These are phyloP conservation scores for Mollisiaceae sp. DNA, from an alignment of 2,329 filamentous ascomycete species.

Conservation along the genomic window DNA sequence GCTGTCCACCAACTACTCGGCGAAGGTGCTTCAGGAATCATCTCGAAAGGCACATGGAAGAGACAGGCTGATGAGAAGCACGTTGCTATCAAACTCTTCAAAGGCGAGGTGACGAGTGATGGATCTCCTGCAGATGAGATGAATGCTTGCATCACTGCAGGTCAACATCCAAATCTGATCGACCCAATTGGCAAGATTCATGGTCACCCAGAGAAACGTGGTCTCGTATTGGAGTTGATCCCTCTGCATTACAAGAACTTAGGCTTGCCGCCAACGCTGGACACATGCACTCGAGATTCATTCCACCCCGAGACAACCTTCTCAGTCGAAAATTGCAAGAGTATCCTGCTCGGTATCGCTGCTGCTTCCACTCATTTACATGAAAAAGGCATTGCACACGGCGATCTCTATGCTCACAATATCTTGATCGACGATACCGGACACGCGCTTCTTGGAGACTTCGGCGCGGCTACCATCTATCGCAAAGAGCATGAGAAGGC, in stretches of 20 bases:
- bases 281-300: constrained; percentile 52
- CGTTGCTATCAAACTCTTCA: constrained; percentile 56
- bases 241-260: constrained; percentile 50
- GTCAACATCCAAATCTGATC: constrained; percentile 53
- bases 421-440: constrained; percentile 48
- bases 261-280: constrained; percentile 50
- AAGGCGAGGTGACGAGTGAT: constrained; percentile 52
- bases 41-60: constrained; percentile 49
- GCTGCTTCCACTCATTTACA: constrained; percentile 52
- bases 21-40: constrained; percentile 53
- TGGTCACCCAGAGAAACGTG: constrained; percentile 47
- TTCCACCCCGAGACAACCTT: constrained; percentile 44
- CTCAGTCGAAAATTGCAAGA: constrained; percentile 41
- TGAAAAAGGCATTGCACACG: constrained; percentile 49
- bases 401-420: constrained; percentile 55
- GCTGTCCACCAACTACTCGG: constrained; percentile 49
- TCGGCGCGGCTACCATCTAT: constrained; percentile 55
- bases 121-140: constrained; percentile 56
- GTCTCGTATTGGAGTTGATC: constrained; percentile 54
- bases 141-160: constrained; percentile 52
- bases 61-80: constrained; percentile 40
- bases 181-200: constrained; percentile 51
- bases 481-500: constrained; percentile 32
- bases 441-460: constrained; percentile 53
- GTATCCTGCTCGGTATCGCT: constrained; percentile 49